A percentile compares a stretch with the other conserved stretches of the same genome.
Evolutionary conservation across 1,284 basidiomycete species (phyloP).

Genomic region (Inonotus hispidus): DNA sequence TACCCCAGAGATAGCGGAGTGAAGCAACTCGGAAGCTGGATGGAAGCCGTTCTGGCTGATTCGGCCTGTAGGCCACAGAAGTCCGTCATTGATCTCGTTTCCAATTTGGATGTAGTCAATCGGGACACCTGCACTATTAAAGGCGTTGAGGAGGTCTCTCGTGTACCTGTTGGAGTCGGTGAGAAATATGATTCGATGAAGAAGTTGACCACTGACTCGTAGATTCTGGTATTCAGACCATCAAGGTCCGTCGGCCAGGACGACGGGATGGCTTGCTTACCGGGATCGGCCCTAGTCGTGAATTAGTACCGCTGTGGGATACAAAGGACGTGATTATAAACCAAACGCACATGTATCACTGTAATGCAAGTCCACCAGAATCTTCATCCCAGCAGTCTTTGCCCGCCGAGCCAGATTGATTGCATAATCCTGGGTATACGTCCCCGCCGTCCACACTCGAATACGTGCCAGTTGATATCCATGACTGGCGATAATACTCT

Average conservation of each 20-base stretch:
- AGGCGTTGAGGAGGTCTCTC: slow-evolving; percentile 42
- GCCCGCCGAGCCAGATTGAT: slow-evolving; percentile 53
- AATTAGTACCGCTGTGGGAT: background rate
- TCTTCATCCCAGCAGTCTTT: slow-evolving; percentile 49
- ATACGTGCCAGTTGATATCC: slow-evolving; percentile 55
- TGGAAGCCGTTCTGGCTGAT: slow-evolving; percentile 50
- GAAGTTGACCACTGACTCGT: slow-evolving; percentile 34
- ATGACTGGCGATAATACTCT: slow-evolving; percentile 48
- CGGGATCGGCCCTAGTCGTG: slow-evolving; percentile 51
- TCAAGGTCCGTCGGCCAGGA: slow-evolving; percentile 49
- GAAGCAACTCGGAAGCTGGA: slow-evolving; percentile 52
- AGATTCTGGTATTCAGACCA: slow-evolving; percentile 50
- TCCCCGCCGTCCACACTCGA: slow-evolving; percentile 54
- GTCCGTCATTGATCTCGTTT: slow-evolving; percentile 30
- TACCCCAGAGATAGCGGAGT: slow-evolving; percentile 46
- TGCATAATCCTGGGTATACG: slow-evolving; percentile 50
- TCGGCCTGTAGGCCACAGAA: slow-evolving; percentile 55
- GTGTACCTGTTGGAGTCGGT: slow-evolving; percentile 40
- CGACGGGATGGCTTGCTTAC: slow-evolving; percentile 53
- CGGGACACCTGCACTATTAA: slow-evolving; percentile 48
- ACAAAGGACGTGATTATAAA: background rate
- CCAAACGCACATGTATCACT: slow-evolving; percentile 51
- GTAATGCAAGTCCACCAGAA: slow-evolving; percentile 56
- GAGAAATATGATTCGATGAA: background rate
- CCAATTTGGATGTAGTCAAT: slow-evolving; percentile 45